A percentile compares a stretch with the other conserved stretches of the same genome.
These are phyloP conservation scores for Schwanniomyces polymorphus DNA, from an alignment of 805 yeast species.

Conservation along the genomic window DNA sequence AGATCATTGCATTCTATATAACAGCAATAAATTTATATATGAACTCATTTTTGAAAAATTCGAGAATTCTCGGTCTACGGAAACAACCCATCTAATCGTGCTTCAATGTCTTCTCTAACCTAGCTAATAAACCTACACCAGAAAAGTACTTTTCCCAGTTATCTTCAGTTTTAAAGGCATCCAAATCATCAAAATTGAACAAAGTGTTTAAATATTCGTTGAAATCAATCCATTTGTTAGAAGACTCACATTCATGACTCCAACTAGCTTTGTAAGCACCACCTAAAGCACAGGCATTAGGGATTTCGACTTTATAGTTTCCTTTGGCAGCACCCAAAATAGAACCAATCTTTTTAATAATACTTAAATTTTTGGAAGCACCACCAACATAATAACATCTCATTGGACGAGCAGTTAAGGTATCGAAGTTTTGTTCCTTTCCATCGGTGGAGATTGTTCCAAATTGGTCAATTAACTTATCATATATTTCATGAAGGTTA, in stretches of 20 bases:
- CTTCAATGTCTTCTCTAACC: conserved; percentile 36
- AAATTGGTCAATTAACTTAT: conserved; percentile 27
- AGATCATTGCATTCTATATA: not conserved
- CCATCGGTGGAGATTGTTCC: conserved; percentile 53
- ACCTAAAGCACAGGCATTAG: conserved; percentile 91
- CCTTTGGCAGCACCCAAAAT: conserved; percentile 69
- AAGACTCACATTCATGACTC: conserved; percentile 46
- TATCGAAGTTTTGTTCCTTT: conserved; percentile 40
- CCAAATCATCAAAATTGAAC: conserved; percentile 54
- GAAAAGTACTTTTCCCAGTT: conserved; percentile 50
- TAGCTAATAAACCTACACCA: conserved; percentile 54
- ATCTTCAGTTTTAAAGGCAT: conserved; percentile 36
- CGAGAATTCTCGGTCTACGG: not conserved
- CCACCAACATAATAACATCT: conserved; percentile 86
- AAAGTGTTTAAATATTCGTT: conserved; percentile 34
- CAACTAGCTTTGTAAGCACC: conserved; percentile 86
- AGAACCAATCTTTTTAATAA: conserved; percentile 66
- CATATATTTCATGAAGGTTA: conserved; percentile 19
- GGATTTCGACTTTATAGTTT: conserved; percentile 68
- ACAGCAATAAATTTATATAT: not conserved
- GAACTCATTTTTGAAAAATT: not conserved
- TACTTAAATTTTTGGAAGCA: conserved; percentile 69
- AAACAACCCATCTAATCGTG: conserved; percentile 7
- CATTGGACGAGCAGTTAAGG: conserved; percentile 57
- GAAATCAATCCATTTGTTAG: conserved; percentile 41